Evolutionary conservation across 192 early-diverging fungal genomes (phyloP), one percentile per base, ranked within the genome.

Genomic region (Entomortierella chlamydospora): DNA sequence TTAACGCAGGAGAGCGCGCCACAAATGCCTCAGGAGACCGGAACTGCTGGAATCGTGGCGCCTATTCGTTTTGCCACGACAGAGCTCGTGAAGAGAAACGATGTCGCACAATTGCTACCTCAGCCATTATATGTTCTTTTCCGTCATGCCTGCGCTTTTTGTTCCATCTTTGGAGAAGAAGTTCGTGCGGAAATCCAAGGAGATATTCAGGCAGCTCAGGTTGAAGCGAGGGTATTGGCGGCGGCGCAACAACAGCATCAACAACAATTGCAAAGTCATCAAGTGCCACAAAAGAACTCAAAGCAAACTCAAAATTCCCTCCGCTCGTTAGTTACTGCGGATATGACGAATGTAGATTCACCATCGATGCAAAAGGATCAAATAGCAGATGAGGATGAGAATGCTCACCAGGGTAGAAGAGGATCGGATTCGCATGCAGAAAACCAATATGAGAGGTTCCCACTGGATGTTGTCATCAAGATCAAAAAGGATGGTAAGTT

Each of bases 391-490:
- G 66, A 68, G 2, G 66, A 68, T 6, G 66, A 68, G 23, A 23
- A 37, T 37, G 23, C 45, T 4, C 34, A 43, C 23, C 34, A 58
- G 22, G 57, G 55, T 11, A 55, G 66, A 22, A 57, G 66, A 20
- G 30, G 66, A 2, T 59, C 66, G 2, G 55, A 52, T 20, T 45
- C 66, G 1, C 43, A 29, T 4, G 30, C 13, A 47, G 55, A 59
- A 15, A 59, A 34, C 8, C 57, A 51, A 15, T 68, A 68, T 31
- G 66, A 68, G 66, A 31, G 57, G 18, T 68, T 59, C 13, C 66
- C 66, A 9, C 54, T 68, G 41, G 66, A 68, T n/a, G 57, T 68
- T 43, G 42, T 68, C 47, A 59, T 68, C 56, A 68, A 68, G 66
- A 20, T 68, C 33, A 68, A 68, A 42, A 68, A 68, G 47, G 66